Evolutionary conservation across 108 stramenopile genomes (phyloP).

Genomic region (Nitzschia sp.): DNA sequence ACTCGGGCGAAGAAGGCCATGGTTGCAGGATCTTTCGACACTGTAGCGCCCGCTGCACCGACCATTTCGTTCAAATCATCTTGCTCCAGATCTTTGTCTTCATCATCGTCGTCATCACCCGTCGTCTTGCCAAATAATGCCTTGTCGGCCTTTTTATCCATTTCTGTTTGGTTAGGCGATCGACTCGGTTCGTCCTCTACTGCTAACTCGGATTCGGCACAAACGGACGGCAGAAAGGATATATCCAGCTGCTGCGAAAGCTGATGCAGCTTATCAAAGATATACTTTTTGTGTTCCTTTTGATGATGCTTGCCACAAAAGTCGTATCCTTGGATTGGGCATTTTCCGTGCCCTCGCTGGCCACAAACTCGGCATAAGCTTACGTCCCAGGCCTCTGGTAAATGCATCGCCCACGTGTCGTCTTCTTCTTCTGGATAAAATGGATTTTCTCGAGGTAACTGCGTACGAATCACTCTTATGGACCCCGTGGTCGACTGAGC

Average conservation of each 20-base stretch:
- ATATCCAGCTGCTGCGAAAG: neutral
- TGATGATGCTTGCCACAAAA: constrained; percentile 80
- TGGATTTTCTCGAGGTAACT: constrained; percentile 69
- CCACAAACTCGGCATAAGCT: constrained; percentile 77
- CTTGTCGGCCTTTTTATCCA: constrained; percentile 14
- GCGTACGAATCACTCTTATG: constrained; percentile 68
- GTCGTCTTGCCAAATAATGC: constrained; percentile 24
- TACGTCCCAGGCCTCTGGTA: constrained; percentile 51
- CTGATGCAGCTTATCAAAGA: constrained; percentile 26
- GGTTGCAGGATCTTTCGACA: constrained; percentile 67
- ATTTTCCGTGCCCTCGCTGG: constrained; percentile 58
- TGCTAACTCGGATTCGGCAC: constrained; percentile 68
- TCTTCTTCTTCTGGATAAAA: constrained; percentile 67
- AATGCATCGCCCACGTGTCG: constrained; percentile 64
- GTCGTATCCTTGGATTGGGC: constrained; percentile 59
- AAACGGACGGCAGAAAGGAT: constrained; percentile 67
- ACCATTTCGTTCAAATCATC: constrained; percentile 74
- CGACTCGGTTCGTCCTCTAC: constrained; percentile 73
- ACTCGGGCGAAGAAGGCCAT: constrained; percentile 76
- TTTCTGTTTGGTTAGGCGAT: neutral
- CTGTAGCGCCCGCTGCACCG: constrained; percentile 47
- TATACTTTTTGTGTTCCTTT: constrained; percentile 65
- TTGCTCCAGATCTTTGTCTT: constrained; percentile 75
- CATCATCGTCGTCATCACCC: constrained; percentile 32
- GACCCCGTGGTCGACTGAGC: constrained; percentile 20